Base-by-base conservation (phyloP, 768 basidiomycete genomes). In the Suillus americanus region DNA sequence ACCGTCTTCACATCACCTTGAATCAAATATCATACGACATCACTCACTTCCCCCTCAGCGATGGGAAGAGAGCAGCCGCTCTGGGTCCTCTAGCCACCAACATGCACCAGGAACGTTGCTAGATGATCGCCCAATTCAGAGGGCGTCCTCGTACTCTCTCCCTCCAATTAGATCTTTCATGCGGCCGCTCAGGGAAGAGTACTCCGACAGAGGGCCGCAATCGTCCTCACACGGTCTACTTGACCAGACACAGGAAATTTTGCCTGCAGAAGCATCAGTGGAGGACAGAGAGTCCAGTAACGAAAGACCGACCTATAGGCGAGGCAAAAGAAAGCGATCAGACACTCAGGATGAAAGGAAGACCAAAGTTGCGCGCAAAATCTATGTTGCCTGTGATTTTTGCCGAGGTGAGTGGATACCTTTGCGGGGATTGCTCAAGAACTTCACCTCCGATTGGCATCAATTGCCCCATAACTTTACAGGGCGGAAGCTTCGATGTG, bases 401-500 rank as follows among this genome's bases (percentile, higher is more conserved):
- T 93, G 91, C 79, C 82, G 91, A 83, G 83, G 91, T 88, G 68
- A 79, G 83, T 71, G 30, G 60, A 12, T 18, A 16, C 35, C 20
- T 41, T 57, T 54, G 55, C 25, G 18, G 14, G 28, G 25, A 59
- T 41, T 61, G 38, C n/a, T 30, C 38, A 60, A 57, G 51, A 35
- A 40, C 37, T 18, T 53, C 18, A 40, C 18, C 16, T 57, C 40
- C 38, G 12, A 56, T 28, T 28, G 38, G 23, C 8, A 38, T 23
- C 33, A 33, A 33, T 33, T 33, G 54, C n/a, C 35, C 37, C 54
- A 13, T 41, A 13, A 41, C 33, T 23, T 61, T 48, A 48, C 53
- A 93, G 91, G 83, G 51, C 86, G 91, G 62, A 93, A 93, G 75
- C 83, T 93, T 63, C 82, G 85, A 30, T 93, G 91, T 77, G 87